Evolutionary conservation across 225 moss, liverwort and hornwort species (phyloP), one percentile per base, ranked within the genome.

Genomic region (Anthoceros angustus): DNA sequence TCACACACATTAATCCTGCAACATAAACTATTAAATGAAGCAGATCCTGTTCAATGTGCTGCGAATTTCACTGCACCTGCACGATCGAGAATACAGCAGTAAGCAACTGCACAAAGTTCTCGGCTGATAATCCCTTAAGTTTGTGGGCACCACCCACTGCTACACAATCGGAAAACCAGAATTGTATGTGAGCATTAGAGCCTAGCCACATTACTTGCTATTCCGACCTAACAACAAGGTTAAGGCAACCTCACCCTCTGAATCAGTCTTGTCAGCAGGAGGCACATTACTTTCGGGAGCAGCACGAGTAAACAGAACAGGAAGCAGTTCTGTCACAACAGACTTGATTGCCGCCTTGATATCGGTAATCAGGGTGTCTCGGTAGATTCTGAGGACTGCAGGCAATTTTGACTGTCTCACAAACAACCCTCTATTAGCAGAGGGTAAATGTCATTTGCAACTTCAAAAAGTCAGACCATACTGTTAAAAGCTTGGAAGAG

Each of bases 81-180:
- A 95, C 88, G 41, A 91, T 85, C 42, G 86, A 75, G 82, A 91
- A 95, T 62, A 95, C 91, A 73, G 85, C 88, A 76, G 82, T 82
- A 62, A 95, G 91, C 62, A 95, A 68, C 39, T 83, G 78, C 67
- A 91, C 95, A 67, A 95, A 95, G 67, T 83, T 87, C 67, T 95
- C 88, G 49, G 95, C 81, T 42, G 91, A 77, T 64, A 95, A 68
- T 39, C 85, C 85, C 73, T 91, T 85, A 79, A 95, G 70, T 73
- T 91, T 95, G 70, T 75, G 88, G 73, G 95, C 95, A 71, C 95
- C 95, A 62, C 95, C 95, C 64, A 91, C 95, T 91, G 82, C 76
- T 63, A 16, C 60, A 80, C 41, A 43, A 66, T 48, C 23, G 18
- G 55, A 18, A 61, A 43, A 49, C 48, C 3, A 43, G 61, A 41